These are phyloP conservation scores for Penicillium paradoxum DNA, from an alignment of 495 filamentous ascomycete species.

Conservation along the genomic window DNA sequence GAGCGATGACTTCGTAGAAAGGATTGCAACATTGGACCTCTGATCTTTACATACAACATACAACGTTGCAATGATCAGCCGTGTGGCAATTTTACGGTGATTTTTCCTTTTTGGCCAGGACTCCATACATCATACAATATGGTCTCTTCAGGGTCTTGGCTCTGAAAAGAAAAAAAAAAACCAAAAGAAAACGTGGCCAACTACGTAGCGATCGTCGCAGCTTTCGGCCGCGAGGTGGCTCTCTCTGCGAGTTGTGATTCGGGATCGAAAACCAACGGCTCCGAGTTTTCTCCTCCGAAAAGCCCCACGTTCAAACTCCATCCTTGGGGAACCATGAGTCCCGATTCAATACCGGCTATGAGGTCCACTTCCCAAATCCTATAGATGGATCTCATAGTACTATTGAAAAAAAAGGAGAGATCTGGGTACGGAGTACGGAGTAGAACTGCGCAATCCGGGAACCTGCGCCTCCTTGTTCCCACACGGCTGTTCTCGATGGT, in stretches of 20 bases:
- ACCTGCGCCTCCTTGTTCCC: background rate
- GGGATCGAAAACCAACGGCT: conserved; percentile 19
- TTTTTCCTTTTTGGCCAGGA: too few species aligned
- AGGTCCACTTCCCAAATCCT: background rate
- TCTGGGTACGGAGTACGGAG: background rate
- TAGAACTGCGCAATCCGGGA: background rate
- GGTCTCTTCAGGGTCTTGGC: too few species aligned
- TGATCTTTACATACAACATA: too few species aligned
- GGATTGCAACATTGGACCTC: background rate
- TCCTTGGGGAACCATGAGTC: conserved; percentile 1
- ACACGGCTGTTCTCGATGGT: background rate
- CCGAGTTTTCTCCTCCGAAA: conserved; percentile 30
- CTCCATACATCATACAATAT: too few species aligned
- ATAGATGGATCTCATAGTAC: background rate
- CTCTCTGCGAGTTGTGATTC: conserved; percentile 18
- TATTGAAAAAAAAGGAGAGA: too few species aligned
- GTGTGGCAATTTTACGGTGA: too few species aligned
- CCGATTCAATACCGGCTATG: background rate
- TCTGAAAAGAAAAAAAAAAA: background rate
- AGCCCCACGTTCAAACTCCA: conserved; percentile 5
- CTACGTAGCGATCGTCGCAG: conserved; percentile 12
- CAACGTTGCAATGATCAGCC: too few species aligned
- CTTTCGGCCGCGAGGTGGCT: conserved; percentile 21
- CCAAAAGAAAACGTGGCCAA: background rate
- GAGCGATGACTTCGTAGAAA: too few species aligned